A percentile compares a stretch with the other conserved stretches of the same genome.
Conservation (phyloP, 805 yeast species). For the baker's yeast (Saccharomyces cerevisiae) region DNA sequence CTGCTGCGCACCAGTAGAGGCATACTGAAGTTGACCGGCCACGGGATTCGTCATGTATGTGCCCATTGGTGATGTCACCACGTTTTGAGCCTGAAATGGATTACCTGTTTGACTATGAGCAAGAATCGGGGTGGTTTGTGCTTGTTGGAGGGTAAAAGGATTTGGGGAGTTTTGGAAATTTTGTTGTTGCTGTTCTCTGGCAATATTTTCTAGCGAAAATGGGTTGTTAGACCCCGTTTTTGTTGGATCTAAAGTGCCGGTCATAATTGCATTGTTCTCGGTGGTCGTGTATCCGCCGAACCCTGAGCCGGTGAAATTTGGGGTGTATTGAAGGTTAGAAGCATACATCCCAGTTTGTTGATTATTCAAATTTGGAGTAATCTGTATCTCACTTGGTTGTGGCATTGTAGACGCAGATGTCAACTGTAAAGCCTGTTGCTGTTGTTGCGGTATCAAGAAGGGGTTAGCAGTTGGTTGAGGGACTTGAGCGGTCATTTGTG, state of each 20-base stretch:
- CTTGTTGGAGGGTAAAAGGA: slow-evolving; percentile 7
- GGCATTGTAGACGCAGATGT: neutral
- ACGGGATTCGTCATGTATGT: neutral
- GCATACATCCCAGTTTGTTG: slow-evolving; percentile 26
- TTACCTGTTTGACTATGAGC: slow-evolving; percentile 10
- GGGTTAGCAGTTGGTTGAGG: slow-evolving; percentile 25
- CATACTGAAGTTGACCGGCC: slow-evolving; percentile 2
- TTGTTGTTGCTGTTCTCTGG: slow-evolving; percentile 11
- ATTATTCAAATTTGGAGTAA: slow-evolving; percentile 6
- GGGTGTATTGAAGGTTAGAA: slow-evolving; percentile 18
- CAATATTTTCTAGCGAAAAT: slow-evolving; percentile 27
- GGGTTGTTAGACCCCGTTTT: slow-evolving; percentile 32
- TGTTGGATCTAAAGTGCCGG: slow-evolving; percentile 8
- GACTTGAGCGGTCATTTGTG: slow-evolving; percentile 13
- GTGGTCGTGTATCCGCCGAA: slow-evolving; percentile 42
- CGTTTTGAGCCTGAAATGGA: slow-evolving; percentile 4
- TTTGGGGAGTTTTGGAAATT: slow-evolving; percentile 9
- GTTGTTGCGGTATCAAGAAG: slow-evolving; percentile 12
- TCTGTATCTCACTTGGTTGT: neutral
- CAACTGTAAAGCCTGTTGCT: slow-evolving; percentile 4
- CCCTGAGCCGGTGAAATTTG: slow-evolving; percentile 46
- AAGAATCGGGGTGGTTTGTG: slow-evolving; percentile 8
- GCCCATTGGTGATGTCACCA: neutral
- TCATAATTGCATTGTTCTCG: slow-evolving; percentile 10
- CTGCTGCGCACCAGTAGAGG: slow-evolving; percentile 1